Evolutionary conservation across 805 yeast genomes (phyloP), one percentile per base, ranked within the genome.

Genomic region (Clavispora carvajalis): DNA sequence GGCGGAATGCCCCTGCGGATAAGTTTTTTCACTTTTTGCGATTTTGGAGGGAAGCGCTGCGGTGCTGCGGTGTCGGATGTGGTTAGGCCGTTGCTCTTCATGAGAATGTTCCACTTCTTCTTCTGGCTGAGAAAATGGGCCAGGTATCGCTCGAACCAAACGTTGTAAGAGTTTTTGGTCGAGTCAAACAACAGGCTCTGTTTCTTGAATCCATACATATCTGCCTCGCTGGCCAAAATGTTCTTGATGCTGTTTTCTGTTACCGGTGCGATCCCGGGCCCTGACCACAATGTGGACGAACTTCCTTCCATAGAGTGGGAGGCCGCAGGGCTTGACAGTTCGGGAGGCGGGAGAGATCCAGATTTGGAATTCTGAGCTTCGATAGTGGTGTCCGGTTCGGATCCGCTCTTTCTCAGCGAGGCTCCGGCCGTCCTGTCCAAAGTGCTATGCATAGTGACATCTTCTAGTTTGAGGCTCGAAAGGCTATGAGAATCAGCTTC

Each of bases 1-100:
- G 96, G 90, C 0, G 99, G 98, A 9, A 91, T 82, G 10, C 99
- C 99, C 58, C 85, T 85, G 41, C 97, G 74, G 10, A 93, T 78
- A 53, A 86, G 82, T 43, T 95, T 74, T 54, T 85, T 83, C 47
- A 88, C 69, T 50, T 84, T 87, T 43, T 82, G 90, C 3, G 89
- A 82, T 45, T 75, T 76, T 1, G 91, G 79, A 0, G 96, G 95
- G 49, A 83, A 87, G 47, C 87, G 60, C 0, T 69, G 63, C 1
- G 95, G 93, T 5, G 48, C 43, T 1, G 36, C 29, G 6, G 60
- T 62, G 16, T 45, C 48, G 21, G 41, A 38, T 34, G 69, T 62
- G 5, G 65, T 58, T 4, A 90, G 63, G 0, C 96, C 96, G 53
- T 76, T 76, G 49, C 77, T 82, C 39, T 69, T 73, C 73, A 91